Conservation (phyloP, 1,139 yeast species). For the Petasospora fabianii region DNA sequence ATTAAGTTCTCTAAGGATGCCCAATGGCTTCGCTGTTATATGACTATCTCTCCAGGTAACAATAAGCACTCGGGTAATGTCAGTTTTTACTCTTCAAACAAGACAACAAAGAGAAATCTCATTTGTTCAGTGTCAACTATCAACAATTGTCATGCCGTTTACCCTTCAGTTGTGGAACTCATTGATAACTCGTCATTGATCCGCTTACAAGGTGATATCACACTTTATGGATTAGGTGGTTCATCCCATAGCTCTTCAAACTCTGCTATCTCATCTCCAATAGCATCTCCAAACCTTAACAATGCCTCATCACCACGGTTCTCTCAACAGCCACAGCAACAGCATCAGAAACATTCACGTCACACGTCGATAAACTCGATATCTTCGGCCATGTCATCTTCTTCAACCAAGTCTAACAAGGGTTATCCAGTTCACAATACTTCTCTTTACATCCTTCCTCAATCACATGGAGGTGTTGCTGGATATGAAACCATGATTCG, state of each 20-base stretch:
- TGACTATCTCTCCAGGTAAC: slow-evolving; percentile 65
- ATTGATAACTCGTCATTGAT: slow-evolving; percentile 74
- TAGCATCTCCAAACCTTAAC: slow-evolving; percentile 7
- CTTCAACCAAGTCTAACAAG: slow-evolving; percentile 14
- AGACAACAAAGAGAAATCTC: slow-evolving; percentile 47
- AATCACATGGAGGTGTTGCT: slow-evolving; percentile 77
- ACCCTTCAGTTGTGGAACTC: slow-evolving; percentile 59
- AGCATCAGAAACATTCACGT: not conserved
- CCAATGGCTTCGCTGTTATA: slow-evolving; percentile 83
- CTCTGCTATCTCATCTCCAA: slow-evolving; percentile 4
- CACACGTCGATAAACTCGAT: slow-evolving; percentile 21
- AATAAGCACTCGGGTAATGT: slow-evolving; percentile 35
- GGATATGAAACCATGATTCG: slow-evolving; percentile 82
- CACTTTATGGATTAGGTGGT: slow-evolving; percentile 40
- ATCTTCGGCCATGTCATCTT: slow-evolving; percentile 13
- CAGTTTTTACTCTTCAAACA: slow-evolving; percentile 23
- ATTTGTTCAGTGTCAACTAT: slow-evolving; percentile 66
- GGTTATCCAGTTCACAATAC: slow-evolving; percentile 29
- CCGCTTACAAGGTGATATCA: slow-evolving; percentile 68
- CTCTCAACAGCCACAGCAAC: no score
- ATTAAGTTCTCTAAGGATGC: slow-evolving; percentile 82
- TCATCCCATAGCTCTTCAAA: slow-evolving; percentile 1
- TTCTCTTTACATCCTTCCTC: slow-evolving; percentile 77
- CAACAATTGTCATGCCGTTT: slow-evolving; percentile 67
- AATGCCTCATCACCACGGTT: no score